A percentile compares a stretch with the other conserved stretches of the same genome.
These are phyloP conservation scores for Leptodermis oblonga DNA, from an alignment of 257 asterid genomes.

Conservation along the genomic window DNA sequence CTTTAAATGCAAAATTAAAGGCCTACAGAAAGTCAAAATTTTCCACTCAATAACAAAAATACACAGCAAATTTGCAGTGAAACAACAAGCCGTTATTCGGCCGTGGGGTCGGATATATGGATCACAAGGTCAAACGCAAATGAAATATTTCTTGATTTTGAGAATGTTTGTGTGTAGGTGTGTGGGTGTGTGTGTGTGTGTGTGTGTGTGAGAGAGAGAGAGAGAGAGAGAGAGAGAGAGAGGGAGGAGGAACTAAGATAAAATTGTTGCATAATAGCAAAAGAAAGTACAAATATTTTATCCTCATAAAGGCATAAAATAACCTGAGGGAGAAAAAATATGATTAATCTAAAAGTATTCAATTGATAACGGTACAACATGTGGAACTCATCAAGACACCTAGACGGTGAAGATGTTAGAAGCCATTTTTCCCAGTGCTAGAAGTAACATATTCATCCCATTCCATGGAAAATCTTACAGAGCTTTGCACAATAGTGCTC, in stretches of 20 bases:
- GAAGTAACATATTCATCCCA: background rate
- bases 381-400: background rate
- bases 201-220: background rate
- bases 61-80: background rate
- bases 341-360: background rate
- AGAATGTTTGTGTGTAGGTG: background rate
- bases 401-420: background rate
- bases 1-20: constrained; percentile 91
- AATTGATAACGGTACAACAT: background rate
- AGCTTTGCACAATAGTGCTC: too few relatives aligned
- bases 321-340: background rate
- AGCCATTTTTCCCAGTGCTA: background rate
- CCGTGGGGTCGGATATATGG: too few relatives aligned
- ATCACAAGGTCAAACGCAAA: too few relatives aligned
- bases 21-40: constrained; percentile 49
- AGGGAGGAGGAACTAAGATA: background rate
- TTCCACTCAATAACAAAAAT: constrained; percentile 6
- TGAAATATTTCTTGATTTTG: too few relatives aligned
- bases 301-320: background rate
- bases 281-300: too few relatives aligned
- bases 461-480: background rate
- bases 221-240: too few relatives aligned
- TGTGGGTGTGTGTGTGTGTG: background rate
- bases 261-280: too few relatives aligned
- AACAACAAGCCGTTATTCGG: too few relatives aligned